A percentile compares a stretch with the other conserved stretches of the same genome.
These are phyloP conservation scores for Globisporangium emineosum DNA, from an alignment of 352 stramenopile species.

Conservation along the genomic window DNA sequence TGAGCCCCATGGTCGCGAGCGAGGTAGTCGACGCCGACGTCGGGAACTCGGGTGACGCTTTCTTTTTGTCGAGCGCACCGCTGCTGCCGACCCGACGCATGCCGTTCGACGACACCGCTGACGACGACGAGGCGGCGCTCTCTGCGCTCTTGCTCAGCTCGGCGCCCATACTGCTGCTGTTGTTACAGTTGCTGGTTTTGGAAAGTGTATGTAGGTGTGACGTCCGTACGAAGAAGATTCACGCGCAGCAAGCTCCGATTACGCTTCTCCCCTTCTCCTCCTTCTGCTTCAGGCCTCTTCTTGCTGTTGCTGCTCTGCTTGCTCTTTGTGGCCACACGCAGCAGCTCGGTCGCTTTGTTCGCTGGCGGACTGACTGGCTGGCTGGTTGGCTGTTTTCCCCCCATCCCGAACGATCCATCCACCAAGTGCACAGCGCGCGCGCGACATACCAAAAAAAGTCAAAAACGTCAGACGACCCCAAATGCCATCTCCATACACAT, in stretches of 20 bases:
- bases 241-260: background rate
- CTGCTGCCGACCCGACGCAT: constrained; percentile 71
- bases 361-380: background rate
- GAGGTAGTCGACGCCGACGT: constrained; percentile 59
- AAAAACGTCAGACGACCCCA: background rate
- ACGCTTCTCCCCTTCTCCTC: background rate
- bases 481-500: background rate
- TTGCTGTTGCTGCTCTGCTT: background rate
- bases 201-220: background rate
- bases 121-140: constrained; percentile 24
- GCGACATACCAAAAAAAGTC: background rate
- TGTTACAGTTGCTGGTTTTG: constrained; percentile 5
- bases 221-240: background rate
- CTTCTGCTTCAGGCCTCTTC: background rate
- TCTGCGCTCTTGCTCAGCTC: constrained; percentile 55
- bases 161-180: constrained; percentile 43
- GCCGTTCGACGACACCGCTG: constrained; percentile 21
- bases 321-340: background rate
- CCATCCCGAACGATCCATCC: constrained; percentile 2
- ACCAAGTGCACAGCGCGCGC: background rate
- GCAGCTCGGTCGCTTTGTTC: too few relatives aligned
- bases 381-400: constrained; percentile 4
- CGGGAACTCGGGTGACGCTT: constrained; percentile 26
- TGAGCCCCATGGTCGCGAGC: constrained; percentile 40
- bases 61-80: constrained; percentile 51